These are phyloP conservation scores for Lipomyces yamanashiensis DNA, from an alignment of 805 yeast species.

Conservation along the genomic window DNA sequence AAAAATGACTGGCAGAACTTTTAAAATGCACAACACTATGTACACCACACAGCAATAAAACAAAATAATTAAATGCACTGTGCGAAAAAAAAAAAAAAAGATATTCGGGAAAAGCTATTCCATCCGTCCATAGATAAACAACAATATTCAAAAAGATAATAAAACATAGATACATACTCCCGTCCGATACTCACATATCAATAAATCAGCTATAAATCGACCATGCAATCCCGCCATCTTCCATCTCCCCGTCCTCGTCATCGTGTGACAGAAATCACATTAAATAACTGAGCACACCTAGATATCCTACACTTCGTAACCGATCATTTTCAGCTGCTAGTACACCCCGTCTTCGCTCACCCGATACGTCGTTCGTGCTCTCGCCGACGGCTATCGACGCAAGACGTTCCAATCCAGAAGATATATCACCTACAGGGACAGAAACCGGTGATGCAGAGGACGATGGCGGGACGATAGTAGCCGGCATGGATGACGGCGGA, in stretches of 20 bases:
- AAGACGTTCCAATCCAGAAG: constrained; percentile 31
- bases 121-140: no score
- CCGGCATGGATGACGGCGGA: background rate
- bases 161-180: background rate
- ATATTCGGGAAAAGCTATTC: no score
- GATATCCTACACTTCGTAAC: constrained; percentile 25
- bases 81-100: no score
- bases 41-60: no score
- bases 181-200: no score
- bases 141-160: no score
- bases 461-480: no score
- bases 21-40: no score
- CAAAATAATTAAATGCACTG: no score
- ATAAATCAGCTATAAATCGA: no score
- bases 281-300: constrained; percentile 12
- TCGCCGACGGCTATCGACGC: constrained; percentile 37
- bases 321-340: constrained; percentile 16
- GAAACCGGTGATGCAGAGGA: background rate
- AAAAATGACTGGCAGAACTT: no score
- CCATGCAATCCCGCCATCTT: no score
- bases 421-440: background rate
- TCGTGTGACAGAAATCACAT: background rate
- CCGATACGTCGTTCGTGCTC: background rate
- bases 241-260: background rate
- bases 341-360: constrained; percentile 7